Evolutionary conservation across 192 early-diverging fungal genomes (phyloP), one percentile per base, ranked within the genome.

Genomic region (Linnemannia hyalina): DNA sequence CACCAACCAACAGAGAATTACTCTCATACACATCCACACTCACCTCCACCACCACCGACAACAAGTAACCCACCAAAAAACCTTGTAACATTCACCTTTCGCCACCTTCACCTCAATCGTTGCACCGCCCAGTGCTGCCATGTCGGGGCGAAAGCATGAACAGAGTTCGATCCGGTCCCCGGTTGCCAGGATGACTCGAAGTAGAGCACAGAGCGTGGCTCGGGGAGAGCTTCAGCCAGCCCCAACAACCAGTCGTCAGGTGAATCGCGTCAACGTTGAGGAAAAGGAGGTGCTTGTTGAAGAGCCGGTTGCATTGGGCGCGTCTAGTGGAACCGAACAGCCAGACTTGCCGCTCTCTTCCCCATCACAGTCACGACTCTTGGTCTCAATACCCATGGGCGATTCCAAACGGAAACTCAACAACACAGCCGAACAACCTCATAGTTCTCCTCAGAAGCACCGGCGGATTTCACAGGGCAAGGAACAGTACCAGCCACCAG

Each of bases 371-470:
- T 26, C 72, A 10, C 57, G 72, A 29, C 35, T 80, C 13, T 22
- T 73, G 9, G 78, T 80, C 8, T 74, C 78, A 52, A 74, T 80
- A 74, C 78, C 78, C 20, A 41, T 80, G 9, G 68, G 10, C 9
- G 55, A 38, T 10, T 49, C 41, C 20, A 80, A 80, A 41, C 71
- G 78, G 38, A 35, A 72, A 8, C 44, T 40, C 38, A 26, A 79
- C 20, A 55, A 32, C 32, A 29, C 41, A 20, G 2, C 55, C 6
- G 54, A 26, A 29, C 47, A 65, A 22, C 22, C 13, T 23, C n/a
- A 42, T 4, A 69, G 54, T 36, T 32, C 73, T n/a, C 32, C 44
- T 16, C 68, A 20, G 9, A 78, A 78, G 68, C 68, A 65, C 40
- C 76, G 68, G 38, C 76, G 76, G 46, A 2, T 70, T 16, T 70